Evolutionary conservation across 768 basidiomycete species (phyloP).

Genomic region (Mycena chlorophos): DNA sequence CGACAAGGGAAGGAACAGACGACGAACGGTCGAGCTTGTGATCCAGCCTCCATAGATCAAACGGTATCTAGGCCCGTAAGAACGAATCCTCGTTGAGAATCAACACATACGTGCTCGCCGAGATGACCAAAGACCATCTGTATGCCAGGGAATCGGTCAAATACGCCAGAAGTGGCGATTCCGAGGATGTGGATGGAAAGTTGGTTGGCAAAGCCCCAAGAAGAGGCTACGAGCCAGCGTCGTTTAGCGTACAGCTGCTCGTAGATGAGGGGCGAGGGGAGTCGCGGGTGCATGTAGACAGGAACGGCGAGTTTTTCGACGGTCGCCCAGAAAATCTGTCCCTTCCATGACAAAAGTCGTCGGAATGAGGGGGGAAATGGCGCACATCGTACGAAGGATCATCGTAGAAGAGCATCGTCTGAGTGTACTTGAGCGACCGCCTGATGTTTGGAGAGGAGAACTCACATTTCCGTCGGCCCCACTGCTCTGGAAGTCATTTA

Average conservation of each 20-base stretch:
- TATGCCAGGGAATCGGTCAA: constrained; percentile 21
- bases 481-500: constrained; percentile 23
- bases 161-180: constrained; percentile 22
- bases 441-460: background rate
- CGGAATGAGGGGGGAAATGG: background rate
- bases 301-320: constrained; percentile 19
- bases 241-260: constrained; percentile 19
- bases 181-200: constrained; percentile 23
- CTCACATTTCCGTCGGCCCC: constrained; percentile 19
- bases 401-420: constrained; percentile 22
- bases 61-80: constrained; percentile 14
- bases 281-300: constrained; percentile 20
- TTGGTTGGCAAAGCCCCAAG: constrained; percentile 23
- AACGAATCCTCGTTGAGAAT: background rate
- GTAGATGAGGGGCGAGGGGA: constrained; percentile 9
- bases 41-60: constrained; percentile 23
- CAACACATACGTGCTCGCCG: constrained; percentile 17
- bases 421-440: too few relatives aligned
- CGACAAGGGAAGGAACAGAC: background rate
- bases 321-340: constrained; percentile 18
- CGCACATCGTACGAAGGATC: constrained; percentile 17
- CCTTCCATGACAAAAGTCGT: background rate
- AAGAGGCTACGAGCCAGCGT: constrained; percentile 16
- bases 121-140: constrained; percentile 23
- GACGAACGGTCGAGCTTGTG: constrained; percentile 22